Conservation (phyloP, 352 stramenopile species). For the Globisporangium spiculum region DNA sequence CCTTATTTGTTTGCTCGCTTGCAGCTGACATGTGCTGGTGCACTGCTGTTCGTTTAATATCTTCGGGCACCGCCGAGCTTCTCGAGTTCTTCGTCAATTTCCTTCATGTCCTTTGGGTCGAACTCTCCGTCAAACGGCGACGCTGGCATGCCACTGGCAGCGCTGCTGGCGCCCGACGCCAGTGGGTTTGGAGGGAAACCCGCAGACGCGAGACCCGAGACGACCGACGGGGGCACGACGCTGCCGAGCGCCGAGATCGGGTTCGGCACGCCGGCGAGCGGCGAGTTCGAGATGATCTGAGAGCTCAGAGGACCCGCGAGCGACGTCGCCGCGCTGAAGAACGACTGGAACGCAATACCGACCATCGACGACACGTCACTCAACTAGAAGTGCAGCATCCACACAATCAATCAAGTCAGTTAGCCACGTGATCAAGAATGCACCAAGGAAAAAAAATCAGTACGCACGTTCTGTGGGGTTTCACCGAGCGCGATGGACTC, state of each 20-base stretch:
- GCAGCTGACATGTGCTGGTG: background rate
- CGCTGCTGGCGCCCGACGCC: background rate
- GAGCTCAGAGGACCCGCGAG: slow-evolving; percentile 65
- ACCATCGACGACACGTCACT: slow-evolving; percentile 76
- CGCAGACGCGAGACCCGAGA: slow-evolving; percentile 34
- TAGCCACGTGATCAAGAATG: too few species aligned
- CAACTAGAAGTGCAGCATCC: slow-evolving; percentile 26
- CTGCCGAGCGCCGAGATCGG: slow-evolving; percentile 64
- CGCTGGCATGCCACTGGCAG: slow-evolving; percentile 2
- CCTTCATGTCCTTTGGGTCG: slow-evolving; percentile 55
- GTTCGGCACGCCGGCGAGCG: slow-evolving; percentile 69
- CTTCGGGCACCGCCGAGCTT: slow-evolving; percentile 50
- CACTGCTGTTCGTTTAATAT: slow-evolving; percentile 17
- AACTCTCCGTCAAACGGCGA: slow-evolving; percentile 31
- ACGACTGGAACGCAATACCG: slow-evolving; percentile 72
- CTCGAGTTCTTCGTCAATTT: slow-evolving; percentile 70
- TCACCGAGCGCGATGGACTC: slow-evolving; percentile 82
- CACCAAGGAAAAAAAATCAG: too few species aligned
- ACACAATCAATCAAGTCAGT: background rate
- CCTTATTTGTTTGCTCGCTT: background rate
- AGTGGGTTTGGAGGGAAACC: slow-evolving; percentile 47
- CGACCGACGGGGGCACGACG: slow-evolving; percentile 43
- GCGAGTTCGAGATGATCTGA: slow-evolving; percentile 69
- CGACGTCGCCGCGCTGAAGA: slow-evolving; percentile 73
- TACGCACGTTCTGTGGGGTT: slow-evolving; percentile 62